These are phyloP conservation scores for Kluyveromyces sp. DNA, from an alignment of 1,139 yeast genomes.

Conservation along the genomic window DNA sequence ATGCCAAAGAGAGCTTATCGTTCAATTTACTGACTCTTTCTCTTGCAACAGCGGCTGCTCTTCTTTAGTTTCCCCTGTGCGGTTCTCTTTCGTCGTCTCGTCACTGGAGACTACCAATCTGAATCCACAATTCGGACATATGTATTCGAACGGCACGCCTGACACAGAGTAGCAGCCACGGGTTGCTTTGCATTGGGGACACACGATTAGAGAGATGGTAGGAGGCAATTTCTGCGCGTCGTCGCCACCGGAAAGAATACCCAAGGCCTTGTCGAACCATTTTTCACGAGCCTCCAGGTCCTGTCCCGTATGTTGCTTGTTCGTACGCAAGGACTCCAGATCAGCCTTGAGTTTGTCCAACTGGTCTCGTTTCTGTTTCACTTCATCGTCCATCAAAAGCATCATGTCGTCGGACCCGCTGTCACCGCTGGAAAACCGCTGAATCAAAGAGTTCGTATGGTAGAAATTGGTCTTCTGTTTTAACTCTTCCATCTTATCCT, in stretches of 20 bases:
- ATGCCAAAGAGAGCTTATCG: not conserved
- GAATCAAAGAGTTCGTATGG: conserved; percentile 65
- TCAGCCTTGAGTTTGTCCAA: conserved; percentile 36
- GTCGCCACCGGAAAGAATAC: conserved; percentile 28
- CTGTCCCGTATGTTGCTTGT: conserved; percentile 15
- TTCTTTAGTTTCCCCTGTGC: not conserved
- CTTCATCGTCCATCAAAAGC: conserved; percentile 34
- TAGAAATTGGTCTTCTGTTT: conserved; percentile 74
- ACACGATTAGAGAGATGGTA: conserved; percentile 15
- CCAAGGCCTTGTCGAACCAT: conserved; percentile 32
- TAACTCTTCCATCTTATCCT: conserved; percentile 60
- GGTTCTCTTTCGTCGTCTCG: not conserved
- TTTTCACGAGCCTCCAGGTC: conserved; percentile 24
- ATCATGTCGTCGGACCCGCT: conserved; percentile 32
- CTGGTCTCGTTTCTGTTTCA: conserved; percentile 39
- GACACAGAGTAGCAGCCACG: conserved; percentile 27
- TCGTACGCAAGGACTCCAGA: conserved; percentile 22
- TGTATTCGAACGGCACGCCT: conserved; percentile 51
- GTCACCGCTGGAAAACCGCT: conserved; percentile 49
- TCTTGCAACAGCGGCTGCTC: no score
- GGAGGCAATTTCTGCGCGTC: conserved; percentile 11
- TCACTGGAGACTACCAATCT: not conserved
- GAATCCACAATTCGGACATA: conserved; percentile 68
- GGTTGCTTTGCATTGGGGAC: conserved; percentile 22
- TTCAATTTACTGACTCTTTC: no score